Evolutionary conservation across 2,329 filamentous ascomycete species (phyloP).

Genomic region (Fusarium ramigenum): DNA sequence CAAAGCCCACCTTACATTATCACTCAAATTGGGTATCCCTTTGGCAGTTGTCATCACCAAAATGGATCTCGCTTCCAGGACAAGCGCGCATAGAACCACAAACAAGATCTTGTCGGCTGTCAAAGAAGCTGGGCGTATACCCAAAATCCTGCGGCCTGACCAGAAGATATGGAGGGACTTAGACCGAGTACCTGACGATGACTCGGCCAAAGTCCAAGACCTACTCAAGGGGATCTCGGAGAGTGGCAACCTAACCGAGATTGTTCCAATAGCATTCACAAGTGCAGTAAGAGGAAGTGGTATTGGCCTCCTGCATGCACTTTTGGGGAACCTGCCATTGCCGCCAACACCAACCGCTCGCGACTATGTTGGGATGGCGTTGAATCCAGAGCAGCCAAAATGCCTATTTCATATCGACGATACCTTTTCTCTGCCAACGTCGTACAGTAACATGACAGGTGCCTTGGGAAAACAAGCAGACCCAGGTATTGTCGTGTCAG

Average conservation of each 20-base stretch:
- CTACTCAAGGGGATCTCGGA: slow-evolving; percentile 62
- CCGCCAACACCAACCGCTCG: slow-evolving; percentile 63
- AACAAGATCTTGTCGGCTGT: slow-evolving; percentile 78
- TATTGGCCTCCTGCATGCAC: slow-evolving; percentile 81
- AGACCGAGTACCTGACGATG: slow-evolving; percentile 63
- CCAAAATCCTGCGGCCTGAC: slow-evolving; percentile 74
- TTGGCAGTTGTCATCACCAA: slow-evolving; percentile 90
- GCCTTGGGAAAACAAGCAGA: slow-evolving; percentile 44
- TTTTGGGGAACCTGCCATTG: slow-evolving; percentile 80
- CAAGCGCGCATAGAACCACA: slow-evolving; percentile 74
- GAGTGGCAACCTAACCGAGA: slow-evolving; percentile 53
- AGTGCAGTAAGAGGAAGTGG: slow-evolving; percentile 88
- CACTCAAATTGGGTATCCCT: slow-evolving; percentile 80
- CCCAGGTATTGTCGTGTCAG: slow-evolving; percentile 80
- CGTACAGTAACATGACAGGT: slow-evolving; percentile 53
- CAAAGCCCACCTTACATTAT: slow-evolving; percentile 84
- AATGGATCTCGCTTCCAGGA: slow-evolving; percentile 82
- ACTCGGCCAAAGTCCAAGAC: slow-evolving; percentile 66
- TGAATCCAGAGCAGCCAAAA: slow-evolving; percentile 68
- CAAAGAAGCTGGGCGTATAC: slow-evolving; percentile 78
- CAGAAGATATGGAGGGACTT: slow-evolving; percentile 61
- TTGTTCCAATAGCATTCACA: slow-evolving; percentile 87
- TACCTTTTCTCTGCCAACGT: slow-evolving; percentile 78
- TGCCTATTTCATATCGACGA: slow-evolving; percentile 91
- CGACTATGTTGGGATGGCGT: slow-evolving; percentile 63